phyloP scores from a whole-genome alignment of 2,329 filamentous ascomycete genomes.

The Purpureocillium takamizusanense region DNA sequence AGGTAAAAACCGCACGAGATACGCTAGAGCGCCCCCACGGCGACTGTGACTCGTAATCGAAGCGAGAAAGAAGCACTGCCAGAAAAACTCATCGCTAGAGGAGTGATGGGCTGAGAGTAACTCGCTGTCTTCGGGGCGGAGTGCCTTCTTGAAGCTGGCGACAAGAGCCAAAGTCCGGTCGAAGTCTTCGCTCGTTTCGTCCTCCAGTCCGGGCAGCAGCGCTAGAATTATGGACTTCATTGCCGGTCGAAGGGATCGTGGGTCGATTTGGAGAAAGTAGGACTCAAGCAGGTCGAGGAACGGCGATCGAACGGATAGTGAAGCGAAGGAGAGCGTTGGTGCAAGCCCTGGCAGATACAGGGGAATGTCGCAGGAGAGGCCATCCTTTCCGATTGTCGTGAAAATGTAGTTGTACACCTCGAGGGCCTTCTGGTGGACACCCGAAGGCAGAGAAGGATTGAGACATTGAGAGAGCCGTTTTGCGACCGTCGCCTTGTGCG shows the following conservation, averaged over 20 bases:
- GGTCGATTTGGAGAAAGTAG: slow-evolving; percentile 65
- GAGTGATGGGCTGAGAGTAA: slow-evolving; percentile 43
- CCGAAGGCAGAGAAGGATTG: slow-evolving; percentile 85
- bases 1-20: slow-evolving; percentile 71
- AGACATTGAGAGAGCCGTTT: slow-evolving; percentile 92
- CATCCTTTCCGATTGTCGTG: slow-evolving; percentile 70
- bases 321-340: slow-evolving; percentile 87
- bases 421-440: slow-evolving; percentile 93
- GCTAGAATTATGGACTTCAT: slow-evolving; percentile 84
- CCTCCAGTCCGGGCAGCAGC: slow-evolving; percentile 85
- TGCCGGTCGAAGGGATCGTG: slow-evolving; percentile 68
- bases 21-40: slow-evolving; percentile 79
- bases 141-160: slow-evolving; percentile 63
- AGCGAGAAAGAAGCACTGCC: slow-evolving; percentile 94
- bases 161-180: slow-evolving; percentile 75
- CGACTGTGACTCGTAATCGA: slow-evolving; percentile 83
- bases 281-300: slow-evolving; percentile 79
- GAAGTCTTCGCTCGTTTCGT: slow-evolving; percentile 96
- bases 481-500: slow-evolving; percentile 73
- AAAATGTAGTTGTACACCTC: slow-evolving; percentile 93
- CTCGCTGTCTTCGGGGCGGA: slow-evolving; percentile 45
- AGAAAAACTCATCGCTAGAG: slow-evolving; percentile 79
- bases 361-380: slow-evolving; percentile 70
- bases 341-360: slow-evolving; percentile 86
- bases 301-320: slow-evolving; percentile 76